Percentiles rank a stretch among this genome's conserved stretches.
phyloP scores from a whole-genome alignment of 179 eudicot species.

The Patellifolia procumbens region DNA sequence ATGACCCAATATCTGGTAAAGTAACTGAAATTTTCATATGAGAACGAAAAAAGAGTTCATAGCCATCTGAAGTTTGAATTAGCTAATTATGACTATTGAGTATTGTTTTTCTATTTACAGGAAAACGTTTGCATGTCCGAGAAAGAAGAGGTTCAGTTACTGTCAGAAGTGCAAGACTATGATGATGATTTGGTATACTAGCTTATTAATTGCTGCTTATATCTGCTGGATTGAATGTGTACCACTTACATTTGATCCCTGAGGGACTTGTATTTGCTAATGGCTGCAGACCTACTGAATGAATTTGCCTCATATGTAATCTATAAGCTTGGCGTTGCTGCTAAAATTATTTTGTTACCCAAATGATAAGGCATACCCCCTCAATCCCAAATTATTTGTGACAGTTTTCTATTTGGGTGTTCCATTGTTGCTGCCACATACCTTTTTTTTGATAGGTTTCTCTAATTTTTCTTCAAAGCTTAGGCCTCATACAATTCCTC shows the following conservation, averaged over 20 bases:
- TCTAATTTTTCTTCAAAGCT: no score
- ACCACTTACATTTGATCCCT: background rate
- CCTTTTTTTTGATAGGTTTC: no score
- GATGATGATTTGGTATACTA: constrained; percentile 49
- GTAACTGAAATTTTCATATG: constrained; percentile 7
- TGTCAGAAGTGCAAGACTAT: constrained; percentile 44
- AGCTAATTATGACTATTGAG: background rate
- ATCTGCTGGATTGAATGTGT: background rate
- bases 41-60: background rate
- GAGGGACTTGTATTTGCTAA: constrained; percentile 2
- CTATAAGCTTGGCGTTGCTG: background rate
- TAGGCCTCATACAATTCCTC: no score
- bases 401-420: no score
- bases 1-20: constrained; percentile 50
- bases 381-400: no score
- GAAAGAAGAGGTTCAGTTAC: constrained; percentile 38
- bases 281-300: constrained; percentile 2
- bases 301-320: background rate
- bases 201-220: background rate
- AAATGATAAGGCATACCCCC: background rate
- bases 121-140: constrained; percentile 40
- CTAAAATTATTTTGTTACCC: background rate
- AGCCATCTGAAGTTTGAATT: background rate
- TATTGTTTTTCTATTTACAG: constrained; percentile 35
- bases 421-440: no score